phyloP scores from a whole-genome alignment of 2,329 filamentous ascomycete species.

The Allantophomopsis cytisporea region DNA sequence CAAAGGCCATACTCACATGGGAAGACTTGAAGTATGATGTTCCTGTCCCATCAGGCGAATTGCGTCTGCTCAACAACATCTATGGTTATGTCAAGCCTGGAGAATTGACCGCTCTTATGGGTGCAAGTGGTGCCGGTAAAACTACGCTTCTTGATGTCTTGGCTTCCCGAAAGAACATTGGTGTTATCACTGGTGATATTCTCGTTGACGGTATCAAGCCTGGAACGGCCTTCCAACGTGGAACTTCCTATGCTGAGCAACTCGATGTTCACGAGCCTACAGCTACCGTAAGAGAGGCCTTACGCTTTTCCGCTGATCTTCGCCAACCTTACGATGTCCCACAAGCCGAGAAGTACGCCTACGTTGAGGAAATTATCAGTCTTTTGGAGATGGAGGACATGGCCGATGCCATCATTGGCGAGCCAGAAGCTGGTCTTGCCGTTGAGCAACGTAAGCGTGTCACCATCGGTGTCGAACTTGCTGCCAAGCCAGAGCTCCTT shows the following conservation, averaged over 20 bases:
- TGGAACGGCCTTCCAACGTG: conserved; percentile 47
- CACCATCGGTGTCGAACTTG: conserved; percentile 47
- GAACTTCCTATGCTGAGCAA: conserved; percentile 52
- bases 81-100: conserved; percentile 49
- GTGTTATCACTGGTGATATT: conserved; percentile 47
- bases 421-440: conserved; percentile 42
- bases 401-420: conserved; percentile 51
- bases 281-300: conserved; percentile 49
- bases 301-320: conserved; percentile 52
- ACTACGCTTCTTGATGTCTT: conserved; percentile 53
- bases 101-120: conserved; percentile 48
- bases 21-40: conserved; percentile 72
- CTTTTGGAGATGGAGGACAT: conserved; percentile 52
- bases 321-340: conserved; percentile 45
- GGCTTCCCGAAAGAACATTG: conserved; percentile 48
- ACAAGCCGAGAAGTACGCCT: conserved; percentile 45
- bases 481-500: conserved; percentile 42
- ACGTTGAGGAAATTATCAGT: conserved; percentile 53
- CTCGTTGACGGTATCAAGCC: conserved; percentile 45
- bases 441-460: conserved; percentile 57
- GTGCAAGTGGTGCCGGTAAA: conserved; percentile 49
- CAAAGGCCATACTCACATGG: conserved; percentile 67
- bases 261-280: conserved; percentile 50
- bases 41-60: conserved; percentile 29
- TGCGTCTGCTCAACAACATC: conserved; percentile 41